Base-by-base conservation (phyloP, 805 yeast genomes). In the Barnettozyma salicaria region DNA sequence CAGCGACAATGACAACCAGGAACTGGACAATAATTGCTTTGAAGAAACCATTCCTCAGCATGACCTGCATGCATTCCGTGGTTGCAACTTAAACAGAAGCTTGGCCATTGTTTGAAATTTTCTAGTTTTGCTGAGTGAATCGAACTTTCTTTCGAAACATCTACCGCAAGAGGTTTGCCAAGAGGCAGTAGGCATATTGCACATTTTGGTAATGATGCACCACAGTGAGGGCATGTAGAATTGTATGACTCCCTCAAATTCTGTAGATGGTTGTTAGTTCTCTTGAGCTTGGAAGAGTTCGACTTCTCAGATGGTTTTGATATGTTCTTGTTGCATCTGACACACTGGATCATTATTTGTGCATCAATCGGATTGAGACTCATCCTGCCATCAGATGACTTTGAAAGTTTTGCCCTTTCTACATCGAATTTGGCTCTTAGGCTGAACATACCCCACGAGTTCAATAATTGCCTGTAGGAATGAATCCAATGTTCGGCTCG, bases 21-120 rank as follows among this genome's bases (percentile, higher is more conserved):
- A 3, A 90, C 95, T 0, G 98, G 97, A 53, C 98, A 90, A 1
- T 84, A 75, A 39, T 74, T 75, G 51, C 89, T 95, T 56, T 79
- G 80, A 19, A 80, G 72, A 57, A 90, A 90, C 98, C 98, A 90
- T 52, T 89, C 94, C 45, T 85, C 88, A 0, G 97, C 97, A 57
- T 90, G 98, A 4, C 83, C 88, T 0, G 95, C 88, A 61, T 90
- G 98, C 75, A 80, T 80, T 1, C 96, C 95, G 52, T 90, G 98
- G 54, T 83, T 86, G 56, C 98, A 90, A 23, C 80, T 75, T 45
- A 90, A 61, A 53, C 98, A 90, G 60, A 87, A 87, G 48, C 92
- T 85, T 48, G 90, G 88, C 95, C 96, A 87, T 44, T 82, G 81
- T 41, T 77, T 72, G 55, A 83, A 75, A 41, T 52, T 50, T 19